Conservation (phyloP, 805 yeast genomes). For the Candida sithepensis region DNA sequence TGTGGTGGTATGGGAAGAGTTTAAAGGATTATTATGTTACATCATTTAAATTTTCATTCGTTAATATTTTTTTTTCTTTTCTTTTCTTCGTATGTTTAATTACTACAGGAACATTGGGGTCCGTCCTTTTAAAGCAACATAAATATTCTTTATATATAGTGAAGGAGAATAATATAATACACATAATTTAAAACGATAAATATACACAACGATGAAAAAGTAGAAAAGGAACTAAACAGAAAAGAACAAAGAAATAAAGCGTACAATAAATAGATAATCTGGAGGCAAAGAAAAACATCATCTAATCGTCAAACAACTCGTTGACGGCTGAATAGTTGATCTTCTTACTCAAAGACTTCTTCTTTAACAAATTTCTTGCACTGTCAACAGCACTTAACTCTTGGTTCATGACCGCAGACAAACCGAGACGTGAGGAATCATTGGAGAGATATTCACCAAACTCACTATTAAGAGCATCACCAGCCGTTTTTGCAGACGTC, state of each 20-base stretch:
- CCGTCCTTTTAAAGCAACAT: background rate
- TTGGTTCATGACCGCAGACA: conserved; percentile 44
- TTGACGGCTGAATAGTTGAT: conserved; percentile 84
- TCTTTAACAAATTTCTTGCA: conserved; percentile 71
- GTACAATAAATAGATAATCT: background rate
- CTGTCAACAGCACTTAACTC: conserved; percentile 65
- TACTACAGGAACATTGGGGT: background rate
- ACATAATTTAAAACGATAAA: background rate
- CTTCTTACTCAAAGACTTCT: conserved; percentile 78
- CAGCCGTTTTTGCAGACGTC: conserved; percentile 26
- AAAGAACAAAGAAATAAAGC: background rate
- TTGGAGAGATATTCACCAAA: conserved; percentile 23
- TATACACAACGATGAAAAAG: no score
- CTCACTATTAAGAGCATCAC: conserved; percentile 31
- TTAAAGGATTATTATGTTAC: conserved; percentile 1
- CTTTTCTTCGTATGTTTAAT: background rate
- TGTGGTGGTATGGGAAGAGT: conserved; percentile 70
- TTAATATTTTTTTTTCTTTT: conserved; percentile 1
- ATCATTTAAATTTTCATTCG: background rate
- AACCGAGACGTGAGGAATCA: conserved; percentile 23
- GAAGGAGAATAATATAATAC: background rate
- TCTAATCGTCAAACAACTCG: conserved; percentile 37
- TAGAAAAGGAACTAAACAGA: no score
- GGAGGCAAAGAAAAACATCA: background rate
- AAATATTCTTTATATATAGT: no score